Conservation (phyloP, 176 grass and related monocot genomes). For the Chrysopogon serrulatus region DNA sequence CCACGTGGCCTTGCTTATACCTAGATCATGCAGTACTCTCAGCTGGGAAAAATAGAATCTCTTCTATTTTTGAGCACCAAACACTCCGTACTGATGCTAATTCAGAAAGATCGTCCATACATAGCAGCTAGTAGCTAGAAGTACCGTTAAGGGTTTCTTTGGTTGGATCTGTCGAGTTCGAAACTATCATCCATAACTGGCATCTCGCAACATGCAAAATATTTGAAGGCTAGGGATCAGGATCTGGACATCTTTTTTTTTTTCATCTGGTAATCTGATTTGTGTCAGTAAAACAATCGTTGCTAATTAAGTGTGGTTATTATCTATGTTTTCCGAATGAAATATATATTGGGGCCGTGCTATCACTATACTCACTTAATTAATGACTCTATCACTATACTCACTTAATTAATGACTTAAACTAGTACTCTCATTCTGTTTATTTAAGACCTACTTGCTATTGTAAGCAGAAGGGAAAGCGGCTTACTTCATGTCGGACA, state of each 20-base stretch:
- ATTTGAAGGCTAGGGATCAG: neutral
- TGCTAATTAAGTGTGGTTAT: neutral
- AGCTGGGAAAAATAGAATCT: neutral
- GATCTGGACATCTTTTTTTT: neutral
- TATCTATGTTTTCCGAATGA: neutral
- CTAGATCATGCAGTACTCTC: neutral
- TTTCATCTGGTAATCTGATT: neutral
- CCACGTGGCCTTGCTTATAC: neutral
- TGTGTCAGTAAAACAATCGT: neutral
- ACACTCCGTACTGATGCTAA: neutral
- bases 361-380: neutral
- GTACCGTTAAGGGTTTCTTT: neutral
- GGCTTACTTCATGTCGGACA: neutral
- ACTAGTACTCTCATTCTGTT: neutral
- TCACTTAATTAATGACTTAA: neutral
- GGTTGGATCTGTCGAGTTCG: neutral
- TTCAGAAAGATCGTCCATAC: neutral
- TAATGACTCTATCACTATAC: neutral
- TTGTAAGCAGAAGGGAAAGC: neutral
- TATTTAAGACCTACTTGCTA: neutral
- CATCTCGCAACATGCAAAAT: neutral
- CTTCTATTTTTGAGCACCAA: constrained; percentile 15
- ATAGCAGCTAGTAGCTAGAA: neutral
- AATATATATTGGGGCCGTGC: neutral
- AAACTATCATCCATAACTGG: neutral